These are phyloP conservation scores for Hansenula sp. DNA, from an alignment of 1,139 yeast genomes.

Conservation along the genomic window DNA sequence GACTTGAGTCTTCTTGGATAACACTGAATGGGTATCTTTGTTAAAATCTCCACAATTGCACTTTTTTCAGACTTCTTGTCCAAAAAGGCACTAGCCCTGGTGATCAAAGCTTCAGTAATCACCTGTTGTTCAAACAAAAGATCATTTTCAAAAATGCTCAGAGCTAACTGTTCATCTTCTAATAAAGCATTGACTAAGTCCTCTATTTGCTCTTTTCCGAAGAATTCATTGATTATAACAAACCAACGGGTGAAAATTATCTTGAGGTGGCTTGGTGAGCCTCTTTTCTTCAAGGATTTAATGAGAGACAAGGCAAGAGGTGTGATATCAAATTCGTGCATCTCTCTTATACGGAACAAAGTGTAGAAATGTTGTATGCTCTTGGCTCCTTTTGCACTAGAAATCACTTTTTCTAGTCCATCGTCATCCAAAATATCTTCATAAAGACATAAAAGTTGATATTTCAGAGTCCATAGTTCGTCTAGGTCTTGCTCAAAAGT, in stretches of 20 bases:
- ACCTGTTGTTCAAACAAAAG: conserved; percentile 39
- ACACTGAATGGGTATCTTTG: conserved; percentile 45
- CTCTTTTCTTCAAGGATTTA: conserved; percentile 18
- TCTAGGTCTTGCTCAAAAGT: conserved; percentile 14
- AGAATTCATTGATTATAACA: conserved; percentile 38
- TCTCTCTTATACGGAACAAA: conserved; percentile 45
- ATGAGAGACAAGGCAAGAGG: conserved; percentile 26
- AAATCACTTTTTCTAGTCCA: conserved; percentile 12
- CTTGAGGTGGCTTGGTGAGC: conserved; percentile 16
- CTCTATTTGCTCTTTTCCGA: conserved; percentile 21
- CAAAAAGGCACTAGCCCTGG: conserved; percentile 11
- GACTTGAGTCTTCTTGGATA: conserved; percentile 39
- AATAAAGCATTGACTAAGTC: conserved; percentile 15
- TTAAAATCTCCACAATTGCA: conserved; percentile 13
- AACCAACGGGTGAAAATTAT: conserved; percentile 51
- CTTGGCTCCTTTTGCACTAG: conserved; percentile 1
- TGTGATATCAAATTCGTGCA: conserved; percentile 27
- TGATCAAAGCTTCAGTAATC: conserved; percentile 27
- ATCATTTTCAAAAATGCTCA: conserved; percentile 20
- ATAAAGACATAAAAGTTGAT: conserved; percentile 43
- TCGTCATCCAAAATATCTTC: conserved; percentile 33
- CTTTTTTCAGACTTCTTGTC: conserved; percentile 3
- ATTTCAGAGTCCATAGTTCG: conserved; percentile 42
- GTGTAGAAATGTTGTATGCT: conserved; percentile 32
- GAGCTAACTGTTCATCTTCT: conserved; percentile 17